Base-by-base conservation (phyloP, 2,329 filamentous ascomycete species). In the Penicillium sclerotiorum region DNA sequence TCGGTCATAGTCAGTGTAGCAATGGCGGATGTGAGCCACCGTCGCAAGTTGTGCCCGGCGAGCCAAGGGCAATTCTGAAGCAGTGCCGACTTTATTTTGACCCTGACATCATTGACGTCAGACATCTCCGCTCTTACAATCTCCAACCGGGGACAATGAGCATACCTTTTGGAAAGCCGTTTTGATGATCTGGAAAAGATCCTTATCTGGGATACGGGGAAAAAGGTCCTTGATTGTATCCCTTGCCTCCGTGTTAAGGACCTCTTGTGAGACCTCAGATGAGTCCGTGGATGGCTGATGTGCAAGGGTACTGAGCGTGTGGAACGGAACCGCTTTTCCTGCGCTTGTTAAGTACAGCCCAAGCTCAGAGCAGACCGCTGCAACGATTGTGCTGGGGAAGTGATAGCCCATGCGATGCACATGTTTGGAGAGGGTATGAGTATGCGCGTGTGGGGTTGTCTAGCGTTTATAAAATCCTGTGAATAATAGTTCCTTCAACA, bases 381-480 rank as follows among this genome's bases (percentile, higher is more conserved):
- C 77, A 32, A 87, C 80, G 49, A 85, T 76, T n/a, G 77, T 71
- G 50, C 78, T 78, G 6, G 81, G 81, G 53, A 87, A 86, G 62
- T 86, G 83, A 63, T 83, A 82, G 13, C 84, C 84, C 53, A 85
- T 78, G 33, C 83, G 77, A 57, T 83, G 78, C 41, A 85, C 77
- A 62, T 86, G 81, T 59, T 83, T 77, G 2, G 81, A 82, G 2
- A 86, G 68, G 51, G 78, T 76, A 45, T 80, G 77, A 11, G 72
- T 76, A 41, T 76, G 68, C 52, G 72, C 68, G 59, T 80, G 75
- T 22, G 73, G 78, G 38, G 75, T 79, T 52, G 77, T 80, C 74
- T 80, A 53, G n/a, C n/a, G n/a, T n/a, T n/a, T n/a, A n/a, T n/a
- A n/a, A n/a, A 13, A 47, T 39, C 32, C 45, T n/a, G 58, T 62